Percentiles rank a stretch among this genome's conserved stretches.
Evolutionary conservation across 78 protist genomes (phyloP).

Genomic region (Monosiga brevicollis): DNA sequence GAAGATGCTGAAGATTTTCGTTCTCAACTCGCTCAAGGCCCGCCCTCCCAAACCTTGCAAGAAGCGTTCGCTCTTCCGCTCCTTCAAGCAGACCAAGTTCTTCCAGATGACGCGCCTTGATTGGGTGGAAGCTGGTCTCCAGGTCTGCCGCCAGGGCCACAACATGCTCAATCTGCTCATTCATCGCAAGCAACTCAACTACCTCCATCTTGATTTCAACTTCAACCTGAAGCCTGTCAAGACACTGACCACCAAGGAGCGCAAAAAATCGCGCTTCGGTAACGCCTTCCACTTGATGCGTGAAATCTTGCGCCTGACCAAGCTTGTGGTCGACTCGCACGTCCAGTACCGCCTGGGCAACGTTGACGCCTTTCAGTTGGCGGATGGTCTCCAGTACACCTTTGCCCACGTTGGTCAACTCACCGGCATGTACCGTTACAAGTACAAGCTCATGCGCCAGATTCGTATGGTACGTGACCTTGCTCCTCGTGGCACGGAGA

Average conservation of each 20-base stretch:
- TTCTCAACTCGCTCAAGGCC: constrained; percentile 62
- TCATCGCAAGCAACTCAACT: constrained; percentile 95
- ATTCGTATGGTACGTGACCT: constrained; percentile 70
- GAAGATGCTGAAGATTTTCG: constrained; percentile 94
- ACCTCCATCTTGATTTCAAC: constrained; percentile 99
- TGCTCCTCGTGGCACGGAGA: no score
- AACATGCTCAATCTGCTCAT: constrained; percentile 98
- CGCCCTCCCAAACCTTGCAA: constrained; percentile 72
- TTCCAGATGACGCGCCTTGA: constrained; percentile 95
- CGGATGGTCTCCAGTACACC: constrained; percentile 97
- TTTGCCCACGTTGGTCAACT: constrained; percentile 97
- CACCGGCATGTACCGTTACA: constrained; percentile 99
- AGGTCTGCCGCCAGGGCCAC: constrained; percentile 99
- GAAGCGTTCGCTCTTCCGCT: constrained; percentile 70
- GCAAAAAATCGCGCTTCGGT: constrained; percentile 99
- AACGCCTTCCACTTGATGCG: constrained; percentile 93
- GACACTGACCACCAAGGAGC: constrained; percentile 99
- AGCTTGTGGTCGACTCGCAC: constrained; percentile 95
- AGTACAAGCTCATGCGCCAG: constrained; percentile 98
- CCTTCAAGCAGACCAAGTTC: constrained; percentile 88
- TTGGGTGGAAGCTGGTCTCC: constrained; percentile 99
- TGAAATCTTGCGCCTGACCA: constrained; percentile 94
- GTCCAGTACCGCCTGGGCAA: constrained; percentile 97
- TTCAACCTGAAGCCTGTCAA: constrained; percentile 98
- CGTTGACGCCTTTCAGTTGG: constrained; percentile 63